A percentile compares a stretch with the other conserved stretches of the same genome.
phyloP scores from a whole-genome alignment of 2,329 filamentous ascomycete genomes.

The Mycosphaerella sp. region DNA sequence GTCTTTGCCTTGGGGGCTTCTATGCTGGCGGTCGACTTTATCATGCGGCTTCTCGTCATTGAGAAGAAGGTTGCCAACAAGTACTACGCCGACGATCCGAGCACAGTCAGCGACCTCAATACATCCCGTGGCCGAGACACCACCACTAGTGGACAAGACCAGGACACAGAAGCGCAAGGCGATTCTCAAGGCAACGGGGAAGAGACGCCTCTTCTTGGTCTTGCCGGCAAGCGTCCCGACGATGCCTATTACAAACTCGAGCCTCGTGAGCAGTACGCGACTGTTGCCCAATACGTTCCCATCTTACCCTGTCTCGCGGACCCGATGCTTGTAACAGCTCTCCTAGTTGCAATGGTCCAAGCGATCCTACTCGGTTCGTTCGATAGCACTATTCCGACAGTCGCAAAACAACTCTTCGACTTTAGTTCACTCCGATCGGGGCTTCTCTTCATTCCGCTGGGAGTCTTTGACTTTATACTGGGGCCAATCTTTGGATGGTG shows the following conservation, averaged over 20 bases:
- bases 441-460: slow-evolving; percentile 43
- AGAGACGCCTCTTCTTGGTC: slow-evolving; percentile 37
- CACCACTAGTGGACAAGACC: slow-evolving; percentile 11
- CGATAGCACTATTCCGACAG: slow-evolving; percentile 45
- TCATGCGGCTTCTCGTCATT: slow-evolving; percentile 55
- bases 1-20: slow-evolving; percentile 54
- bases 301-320: slow-evolving; percentile 43
- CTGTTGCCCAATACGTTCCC: slow-evolving; percentile 39
- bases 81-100: slow-evolving; percentile 35
- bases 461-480: slow-evolving; percentile 40
- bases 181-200: slow-evolving; percentile 24
- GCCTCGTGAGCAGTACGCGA: slow-evolving; percentile 33
- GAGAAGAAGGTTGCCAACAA: slow-evolving; percentile 54
- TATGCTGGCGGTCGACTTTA: slow-evolving; percentile 52
- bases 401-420: slow-evolving; percentile 39
- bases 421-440: slow-evolving; percentile 43
- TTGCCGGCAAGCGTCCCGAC: slow-evolving; percentile 31
- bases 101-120: slow-evolving; percentile 18
- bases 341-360: slow-evolving; percentile 41
- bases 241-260: slow-evolving; percentile 41
- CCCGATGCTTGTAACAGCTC: slow-evolving; percentile 37
- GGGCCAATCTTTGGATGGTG: slow-evolving; percentile 45
- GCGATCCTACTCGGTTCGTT: slow-evolving; percentile 40
- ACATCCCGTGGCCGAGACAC: slow-evolving; percentile 15
- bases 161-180: slow-evolving; percentile 10